Evolutionary conservation across 345 rosid genomes (phyloP).

Genomic region (Citrus medica): DNA sequence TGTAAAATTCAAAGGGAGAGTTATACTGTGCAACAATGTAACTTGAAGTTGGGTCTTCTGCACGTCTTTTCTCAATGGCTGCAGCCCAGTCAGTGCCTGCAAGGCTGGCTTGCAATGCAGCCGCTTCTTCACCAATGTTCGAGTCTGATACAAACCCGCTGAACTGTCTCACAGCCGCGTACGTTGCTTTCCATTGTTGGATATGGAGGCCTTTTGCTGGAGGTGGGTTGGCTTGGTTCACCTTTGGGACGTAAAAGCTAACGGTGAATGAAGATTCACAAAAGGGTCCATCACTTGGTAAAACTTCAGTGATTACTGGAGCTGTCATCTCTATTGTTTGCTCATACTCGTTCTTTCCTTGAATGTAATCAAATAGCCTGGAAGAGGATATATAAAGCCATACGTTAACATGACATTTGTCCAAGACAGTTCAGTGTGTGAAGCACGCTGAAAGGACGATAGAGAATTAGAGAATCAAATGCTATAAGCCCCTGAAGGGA

Average conservation of each 20-base stretch:
- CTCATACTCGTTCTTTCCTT: constrained; percentile 63
- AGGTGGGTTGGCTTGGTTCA: constrained; percentile 76
- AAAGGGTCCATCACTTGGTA: constrained; percentile 84
- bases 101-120: constrained; percentile 61
- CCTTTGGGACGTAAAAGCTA: constrained; percentile 75
- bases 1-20: constrained; percentile 70
- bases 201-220: constrained; percentile 56
- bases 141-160: constrained; percentile 67
- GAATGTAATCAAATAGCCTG: constrained; percentile 82
- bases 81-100: constrained; percentile 55
- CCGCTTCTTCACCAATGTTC: constrained; percentile 64
- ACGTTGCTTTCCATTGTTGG: constrained; percentile 50
- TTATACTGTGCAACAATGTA: constrained; percentile 85
- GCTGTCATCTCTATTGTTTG: constrained; percentile 84
- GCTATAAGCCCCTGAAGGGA: no score
- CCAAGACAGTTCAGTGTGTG: no score
- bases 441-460: no score
- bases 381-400: neutral
- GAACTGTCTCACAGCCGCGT: constrained; percentile 71
- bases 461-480: no score
- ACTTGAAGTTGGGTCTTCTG: constrained; percentile 22
- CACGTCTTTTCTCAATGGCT: constrained; percentile 51
- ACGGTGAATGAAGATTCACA: constrained; percentile 75
- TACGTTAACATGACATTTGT: neutral
- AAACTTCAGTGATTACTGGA: constrained; percentile 66